Evolutionary conservation across 257 asterid species (phyloP).

Genomic region (Salvia splendens): DNA sequence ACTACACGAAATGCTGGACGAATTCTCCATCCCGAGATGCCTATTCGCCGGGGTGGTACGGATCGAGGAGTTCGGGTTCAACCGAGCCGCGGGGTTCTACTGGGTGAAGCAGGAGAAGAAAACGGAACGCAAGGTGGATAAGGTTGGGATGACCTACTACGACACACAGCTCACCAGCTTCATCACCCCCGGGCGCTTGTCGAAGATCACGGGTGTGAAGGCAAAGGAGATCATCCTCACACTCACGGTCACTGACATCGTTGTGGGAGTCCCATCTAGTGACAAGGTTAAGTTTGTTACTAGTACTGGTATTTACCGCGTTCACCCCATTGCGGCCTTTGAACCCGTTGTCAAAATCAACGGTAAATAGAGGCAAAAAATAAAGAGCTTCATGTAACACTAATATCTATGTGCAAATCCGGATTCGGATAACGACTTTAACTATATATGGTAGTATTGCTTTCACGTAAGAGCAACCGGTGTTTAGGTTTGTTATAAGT

Average conservation of each 20-base stretch:
- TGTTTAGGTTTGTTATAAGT: neutral
- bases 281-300: constrained; percentile 14
- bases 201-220: constrained; percentile 20
- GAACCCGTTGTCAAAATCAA: neutral
- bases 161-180: neutral
- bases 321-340: constrained; percentile 18
- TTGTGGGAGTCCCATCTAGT: constrained; percentile 7
- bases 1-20: constrained; percentile 1
- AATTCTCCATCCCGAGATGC: constrained; percentile 19
- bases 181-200: constrained; percentile 4
- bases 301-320: constrained; percentile 9
- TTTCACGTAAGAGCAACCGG: neutral
- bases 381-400: too few species aligned
- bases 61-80: constrained; percentile 27
- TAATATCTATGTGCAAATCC: too few species aligned
- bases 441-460: neutral
- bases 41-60: neutral
- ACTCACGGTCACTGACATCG: neutral
- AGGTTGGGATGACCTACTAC: neutral
- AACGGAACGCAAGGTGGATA: neutral
- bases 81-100: constrained; percentile 8
- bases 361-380: neutral
- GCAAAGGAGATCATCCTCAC: constrained; percentile 22
- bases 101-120: constrained; percentile 18
- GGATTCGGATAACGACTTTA: neutral